A percentile compares a stretch with the other conserved stretches of the same genome.
phyloP scores from a whole-genome alignment of 2,329 filamentous ascomycete genomes.

The Penicillium sp. region DNA sequence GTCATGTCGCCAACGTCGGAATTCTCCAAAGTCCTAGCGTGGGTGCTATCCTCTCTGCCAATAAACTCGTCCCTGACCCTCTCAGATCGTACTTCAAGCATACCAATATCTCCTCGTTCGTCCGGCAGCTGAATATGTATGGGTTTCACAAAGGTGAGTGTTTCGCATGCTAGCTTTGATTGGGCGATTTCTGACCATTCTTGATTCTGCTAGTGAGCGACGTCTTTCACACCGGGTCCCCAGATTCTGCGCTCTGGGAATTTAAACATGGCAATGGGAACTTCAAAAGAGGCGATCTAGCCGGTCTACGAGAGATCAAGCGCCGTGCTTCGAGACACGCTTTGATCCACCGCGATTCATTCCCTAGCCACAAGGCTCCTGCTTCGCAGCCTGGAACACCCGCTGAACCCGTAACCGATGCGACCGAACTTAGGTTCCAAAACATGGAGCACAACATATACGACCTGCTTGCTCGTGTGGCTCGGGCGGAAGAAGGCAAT shows the following conservation, averaged over 20 bases:
- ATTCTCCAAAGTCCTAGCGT: constrained; percentile 98
- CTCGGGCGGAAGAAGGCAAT: constrained; percentile 79
- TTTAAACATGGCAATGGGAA: constrained; percentile 98
- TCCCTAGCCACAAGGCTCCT: constrained; percentile 71
- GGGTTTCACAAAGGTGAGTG: constrained; percentile 92
- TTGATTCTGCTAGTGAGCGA: constrained; percentile 72
- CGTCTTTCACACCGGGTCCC: constrained; percentile 92
- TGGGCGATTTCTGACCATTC: constrained; percentile 8
- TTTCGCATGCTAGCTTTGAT: neutral
- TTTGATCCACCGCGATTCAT: constrained; percentile 86
- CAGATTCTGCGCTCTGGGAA: constrained; percentile 94
- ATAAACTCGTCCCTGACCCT: constrained; percentile 24
- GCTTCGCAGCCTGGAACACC: constrained; percentile 80
- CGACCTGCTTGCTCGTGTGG: constrained; percentile 72
- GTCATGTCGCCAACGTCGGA: constrained; percentile 97
- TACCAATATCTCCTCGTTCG: constrained; percentile 98
- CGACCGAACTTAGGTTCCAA: constrained; percentile 70
- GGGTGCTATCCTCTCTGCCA: constrained; percentile 44
- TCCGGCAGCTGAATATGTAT: constrained; percentile 98
- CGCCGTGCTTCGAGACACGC: constrained; percentile 89
- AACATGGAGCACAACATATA: constrained; percentile 78
- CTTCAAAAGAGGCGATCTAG: constrained; percentile 91
- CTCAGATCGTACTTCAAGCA: constrained; percentile 92
- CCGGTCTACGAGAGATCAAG: constrained; percentile 91
- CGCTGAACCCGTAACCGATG: constrained; percentile 76